A percentile compares a stretch with the other conserved stretches of the same genome.
Conservation (phyloP, 352 stramenopile species). For the Pythium dissimile region DNA sequence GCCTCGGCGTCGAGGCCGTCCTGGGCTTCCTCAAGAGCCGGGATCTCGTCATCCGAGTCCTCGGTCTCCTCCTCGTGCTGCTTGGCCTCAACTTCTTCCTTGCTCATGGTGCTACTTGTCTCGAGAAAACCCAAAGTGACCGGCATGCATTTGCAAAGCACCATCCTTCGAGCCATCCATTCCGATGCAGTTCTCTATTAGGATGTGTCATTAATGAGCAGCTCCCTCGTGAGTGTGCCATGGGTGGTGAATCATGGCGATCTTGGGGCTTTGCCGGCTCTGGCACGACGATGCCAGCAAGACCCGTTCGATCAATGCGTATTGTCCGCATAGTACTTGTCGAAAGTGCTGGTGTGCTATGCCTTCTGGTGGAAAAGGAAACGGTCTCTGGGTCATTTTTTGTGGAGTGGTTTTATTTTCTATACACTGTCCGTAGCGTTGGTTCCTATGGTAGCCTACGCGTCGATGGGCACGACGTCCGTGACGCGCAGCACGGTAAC, state of each 20-base stretch:
- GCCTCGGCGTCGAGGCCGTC: slow-evolving; percentile 63
- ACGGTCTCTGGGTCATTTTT: background rate
- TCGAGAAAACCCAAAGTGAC: slow-evolving; percentile 11
- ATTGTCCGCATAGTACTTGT: too few relatives aligned
- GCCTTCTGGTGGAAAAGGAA: too few relatives aligned
- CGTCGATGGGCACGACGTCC: slow-evolving; percentile 63
- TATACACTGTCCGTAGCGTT: slow-evolving; percentile 10
- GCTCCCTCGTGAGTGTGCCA: slow-evolving; percentile 9
- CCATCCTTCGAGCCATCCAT: slow-evolving; percentile 11
- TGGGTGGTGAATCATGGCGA: background rate
- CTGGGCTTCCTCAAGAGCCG: slow-evolving; percentile 68
- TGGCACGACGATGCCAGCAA: too few relatives aligned
- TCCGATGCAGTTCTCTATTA: slow-evolving; percentile 13
- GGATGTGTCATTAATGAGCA: background rate
- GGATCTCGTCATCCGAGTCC: slow-evolving; percentile 83
- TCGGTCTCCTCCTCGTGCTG: slow-evolving; percentile 48
- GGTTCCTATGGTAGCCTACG: slow-evolving; percentile 20
- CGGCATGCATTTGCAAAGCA: background rate
- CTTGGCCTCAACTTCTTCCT: slow-evolving; percentile 43
- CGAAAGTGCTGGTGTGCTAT: too few relatives aligned
- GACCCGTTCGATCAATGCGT: too few relatives aligned
- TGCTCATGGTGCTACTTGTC: slow-evolving; percentile 29
- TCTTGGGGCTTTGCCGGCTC: too few relatives aligned
- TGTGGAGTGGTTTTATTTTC: too few relatives aligned
- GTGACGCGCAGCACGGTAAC: slow-evolving; percentile 84